Evolutionary conservation across 164 flowering plant genomes (phyloP).

Genomic region (Macadamia tetraphylla): DNA sequence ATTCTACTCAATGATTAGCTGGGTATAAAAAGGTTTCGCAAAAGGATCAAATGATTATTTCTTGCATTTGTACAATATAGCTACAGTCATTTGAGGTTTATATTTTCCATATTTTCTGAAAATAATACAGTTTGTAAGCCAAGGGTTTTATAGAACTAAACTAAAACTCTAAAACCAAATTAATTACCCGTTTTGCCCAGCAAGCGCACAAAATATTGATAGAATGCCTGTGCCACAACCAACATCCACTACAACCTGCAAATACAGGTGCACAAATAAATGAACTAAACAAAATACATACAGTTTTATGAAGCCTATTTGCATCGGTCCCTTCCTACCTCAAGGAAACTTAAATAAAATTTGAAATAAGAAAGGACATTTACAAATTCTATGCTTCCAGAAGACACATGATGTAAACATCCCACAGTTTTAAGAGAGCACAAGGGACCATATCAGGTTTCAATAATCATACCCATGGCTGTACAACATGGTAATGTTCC

Average conservation of each 20-base stretch:
- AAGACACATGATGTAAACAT: too few species aligned
- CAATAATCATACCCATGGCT: neutral
- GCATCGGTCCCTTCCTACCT: neutral
- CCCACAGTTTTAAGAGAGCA: too few species aligned
- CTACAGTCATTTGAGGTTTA: too few species aligned
- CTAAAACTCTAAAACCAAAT: neutral
- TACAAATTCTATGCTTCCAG: too few species aligned
- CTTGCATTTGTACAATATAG: too few species aligned
- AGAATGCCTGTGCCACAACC: constrained; percentile 99
- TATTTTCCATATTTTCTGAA: neutral
- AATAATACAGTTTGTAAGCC: neutral
- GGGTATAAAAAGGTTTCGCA: too few species aligned
- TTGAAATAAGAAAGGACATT: too few species aligned
- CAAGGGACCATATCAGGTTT: neutral
- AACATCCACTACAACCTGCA: constrained; percentile 97
- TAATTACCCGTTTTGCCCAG: constrained; percentile 89
- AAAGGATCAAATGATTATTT: too few species aligned
- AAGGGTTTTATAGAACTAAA: neutral
- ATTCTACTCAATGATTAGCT: too few species aligned
- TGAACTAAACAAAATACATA: neutral
- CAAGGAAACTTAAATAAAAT: neutral
- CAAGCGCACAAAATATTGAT: constrained; percentile 96
- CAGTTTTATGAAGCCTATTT: neutral
- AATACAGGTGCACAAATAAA: constrained; percentile 1
- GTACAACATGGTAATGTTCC: neutral